Evolutionary conservation across 2,329 filamentous ascomycete genomes (phyloP).

Genomic region (Ploettnerulaceae sp.): DNA sequence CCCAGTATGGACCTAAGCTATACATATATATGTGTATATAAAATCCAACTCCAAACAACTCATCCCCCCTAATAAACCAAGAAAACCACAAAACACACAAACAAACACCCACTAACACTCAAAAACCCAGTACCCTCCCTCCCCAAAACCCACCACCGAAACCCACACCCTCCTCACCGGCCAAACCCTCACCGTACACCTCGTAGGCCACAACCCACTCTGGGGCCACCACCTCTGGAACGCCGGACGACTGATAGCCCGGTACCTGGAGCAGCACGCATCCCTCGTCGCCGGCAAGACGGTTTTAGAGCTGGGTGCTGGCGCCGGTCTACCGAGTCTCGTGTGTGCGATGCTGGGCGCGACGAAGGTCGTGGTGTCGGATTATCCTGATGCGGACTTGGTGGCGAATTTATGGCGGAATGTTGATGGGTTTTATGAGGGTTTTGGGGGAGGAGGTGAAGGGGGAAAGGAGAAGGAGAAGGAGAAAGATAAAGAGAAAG

Average conservation of each 20-base stretch:
- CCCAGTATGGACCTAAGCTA: too few species aligned
- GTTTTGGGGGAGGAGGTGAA: too few species aligned
- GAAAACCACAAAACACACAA: too few species aligned
- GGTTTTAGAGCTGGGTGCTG: constrained; percentile 87
- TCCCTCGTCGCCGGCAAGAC: constrained; percentile 58
- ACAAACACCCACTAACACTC: too few species aligned
- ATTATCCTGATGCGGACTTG: constrained; percentile 84
- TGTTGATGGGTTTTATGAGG: constrained; percentile 42
- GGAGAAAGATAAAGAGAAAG: constrained; percentile 3
- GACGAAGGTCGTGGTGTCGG: constrained; percentile 68
- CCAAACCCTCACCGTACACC: constrained; percentile 50
- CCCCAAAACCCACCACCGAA: constrained; percentile 69
- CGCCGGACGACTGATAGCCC: constrained; percentile 70
- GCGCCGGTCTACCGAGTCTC: constrained; percentile 77
- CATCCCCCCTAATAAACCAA: too few species aligned
- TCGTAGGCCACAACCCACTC: constrained; percentile 82
- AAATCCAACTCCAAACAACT: too few species aligned
- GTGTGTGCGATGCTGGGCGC: constrained; percentile 72
- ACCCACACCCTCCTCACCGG: constrained; percentile 66
- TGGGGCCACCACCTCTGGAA: constrained; percentile 95
- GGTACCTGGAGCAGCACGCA: constrained; percentile 71
- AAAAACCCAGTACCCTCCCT: constrained; percentile 61
- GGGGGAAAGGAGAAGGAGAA: not conserved
- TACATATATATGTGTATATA: too few species aligned
- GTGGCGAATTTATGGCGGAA: constrained; percentile 75